phyloP scores from a whole-genome alignment of 352 stramenopile species.

The Globisporangium megalacanthum region DNA sequence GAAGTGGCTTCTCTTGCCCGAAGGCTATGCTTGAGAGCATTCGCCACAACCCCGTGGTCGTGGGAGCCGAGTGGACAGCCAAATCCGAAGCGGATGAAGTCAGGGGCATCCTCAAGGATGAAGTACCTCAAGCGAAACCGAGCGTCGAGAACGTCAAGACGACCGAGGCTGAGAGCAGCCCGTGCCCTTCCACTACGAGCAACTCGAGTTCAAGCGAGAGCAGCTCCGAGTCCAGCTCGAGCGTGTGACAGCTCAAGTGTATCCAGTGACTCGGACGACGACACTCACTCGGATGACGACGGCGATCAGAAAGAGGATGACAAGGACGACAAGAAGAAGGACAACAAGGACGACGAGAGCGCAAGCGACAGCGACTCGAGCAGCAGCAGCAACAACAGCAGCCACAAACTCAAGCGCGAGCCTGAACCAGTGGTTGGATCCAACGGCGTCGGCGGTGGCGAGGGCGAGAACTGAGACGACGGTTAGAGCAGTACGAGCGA shows the following conservation, averaged over 20 bases:
- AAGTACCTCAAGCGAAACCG: conserved; percentile 3
- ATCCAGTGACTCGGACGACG: conserved; percentile 15
- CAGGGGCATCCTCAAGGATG: no score
- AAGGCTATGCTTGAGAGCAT: conserved; percentile 12
- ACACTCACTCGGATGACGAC: conserved; percentile 9
- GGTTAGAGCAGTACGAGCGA: conserved; percentile 39
- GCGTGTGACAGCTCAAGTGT: conserved; percentile 9
- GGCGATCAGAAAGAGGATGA: conserved; percentile 2
- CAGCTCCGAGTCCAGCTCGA: conserved; percentile 18
- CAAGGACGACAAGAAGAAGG: conserved; percentile 8
- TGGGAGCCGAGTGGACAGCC: neutral
- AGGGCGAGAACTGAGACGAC: conserved; percentile 13
- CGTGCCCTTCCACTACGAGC: conserved; percentile 28
- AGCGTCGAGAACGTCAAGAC: conserved; percentile 3
- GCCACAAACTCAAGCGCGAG: neutral
- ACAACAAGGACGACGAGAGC: conserved; percentile 14
- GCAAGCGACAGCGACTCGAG: conserved; percentile 24
- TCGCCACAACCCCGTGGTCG: neutral
- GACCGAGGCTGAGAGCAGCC: conserved; percentile 30
- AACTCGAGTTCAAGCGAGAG: conserved; percentile 26
- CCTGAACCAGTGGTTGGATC: neutral
- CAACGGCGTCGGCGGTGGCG: neutral
- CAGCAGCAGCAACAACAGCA: conserved; percentile 17
- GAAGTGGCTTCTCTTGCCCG: conserved; percentile 14
- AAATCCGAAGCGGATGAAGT: no score